Evolutionary conservation across 176 grass and related monocot genomes (phyloP), one percentile per base, ranked within the genome.

Genomic region (Microstegium vimineum): DNA sequence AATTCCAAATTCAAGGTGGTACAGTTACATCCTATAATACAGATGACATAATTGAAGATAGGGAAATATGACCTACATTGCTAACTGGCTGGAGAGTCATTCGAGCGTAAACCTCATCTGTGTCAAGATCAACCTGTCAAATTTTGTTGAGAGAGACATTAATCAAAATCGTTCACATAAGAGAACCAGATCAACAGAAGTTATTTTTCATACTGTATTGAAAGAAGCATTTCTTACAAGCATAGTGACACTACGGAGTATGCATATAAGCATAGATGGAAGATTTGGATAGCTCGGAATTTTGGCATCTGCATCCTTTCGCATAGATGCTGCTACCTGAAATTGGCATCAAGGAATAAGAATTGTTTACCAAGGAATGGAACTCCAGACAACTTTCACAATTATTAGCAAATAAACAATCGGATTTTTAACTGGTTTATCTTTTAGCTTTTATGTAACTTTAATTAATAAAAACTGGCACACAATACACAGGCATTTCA

Each of bases 201-300:
- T 32, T 82, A 11, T 10, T 86, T 38, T 86, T 27, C 20, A 43
- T 22, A 71, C 47, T 79, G 40, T 57, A 9, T 31, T 69, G 65
- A 73, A 72, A 80, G 51, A 72, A 84, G 46, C 13, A 57, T 46
- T 54, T n/a, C 77, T 91, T 91, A 94, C 92, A 43, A 82, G 86
- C 80, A 94, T 85, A 60, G 86, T 86, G 43, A 94, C 92, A 81
- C 59, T 89, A 54, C 77, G 83, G 82, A 94, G 89, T 64, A 94
- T 85, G 76, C 92, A 94, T 82, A 94, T 86, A 78, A 94, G 82
- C 80, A 86, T 86, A 81, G 92, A 91, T 26, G 83, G 80, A 74
- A 94, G 92, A 86, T 94, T 94, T 86, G 89, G 92, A 78, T 91
- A 94, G 89, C 87, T 86, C 35, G 92, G 92, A 88, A 94, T 81